A percentile compares a stretch with the other conserved stretches of the same genome.
Evolutionary conservation across 164 flowering plant species (phyloP).

Genomic region (Tinospora cordifolia): DNA sequence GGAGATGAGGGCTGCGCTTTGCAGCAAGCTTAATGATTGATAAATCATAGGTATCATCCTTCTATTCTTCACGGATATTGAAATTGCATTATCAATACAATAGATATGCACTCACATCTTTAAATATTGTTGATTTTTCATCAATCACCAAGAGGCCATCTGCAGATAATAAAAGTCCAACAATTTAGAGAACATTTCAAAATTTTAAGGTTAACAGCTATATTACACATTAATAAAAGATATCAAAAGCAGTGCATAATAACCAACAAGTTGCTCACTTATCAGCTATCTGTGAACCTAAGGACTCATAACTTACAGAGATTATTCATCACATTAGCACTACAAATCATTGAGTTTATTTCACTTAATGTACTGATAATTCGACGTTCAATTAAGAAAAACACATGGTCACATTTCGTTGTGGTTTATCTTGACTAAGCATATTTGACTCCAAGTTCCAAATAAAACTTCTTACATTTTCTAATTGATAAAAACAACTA

Average conservation of each 20-base stretch:
- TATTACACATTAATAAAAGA: neutral
- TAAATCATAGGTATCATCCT: too few relatives aligned
- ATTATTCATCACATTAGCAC: constrained; percentile 1
- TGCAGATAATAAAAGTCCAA: neutral
- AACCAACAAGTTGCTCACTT: neutral
- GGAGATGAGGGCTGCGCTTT: too few relatives aligned
- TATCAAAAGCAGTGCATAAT: too few relatives aligned
- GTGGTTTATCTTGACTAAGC: neutral
- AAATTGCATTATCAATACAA: neutral
- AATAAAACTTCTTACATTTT: neutral
- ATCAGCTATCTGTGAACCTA: neutral
- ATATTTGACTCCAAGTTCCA: neutral
- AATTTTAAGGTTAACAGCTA: neutral
- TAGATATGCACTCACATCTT: neutral
- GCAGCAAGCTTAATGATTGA: too few relatives aligned
- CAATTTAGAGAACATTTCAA: neutral
- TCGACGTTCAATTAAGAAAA: neutral
- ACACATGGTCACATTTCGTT: neutral
- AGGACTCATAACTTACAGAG: neutral
- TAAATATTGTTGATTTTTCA: too few relatives aligned
- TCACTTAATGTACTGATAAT: neutral
- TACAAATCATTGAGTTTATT: neutral
- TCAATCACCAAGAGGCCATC: too few relatives aligned
- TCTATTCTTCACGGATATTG: neutral
- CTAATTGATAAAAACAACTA: neutral